Percentiles rank a stretch among this genome's conserved stretches.
phyloP scores from a whole-genome alignment of 2,329 filamentous ascomycete species.

The Dactylellina sp. region DNA sequence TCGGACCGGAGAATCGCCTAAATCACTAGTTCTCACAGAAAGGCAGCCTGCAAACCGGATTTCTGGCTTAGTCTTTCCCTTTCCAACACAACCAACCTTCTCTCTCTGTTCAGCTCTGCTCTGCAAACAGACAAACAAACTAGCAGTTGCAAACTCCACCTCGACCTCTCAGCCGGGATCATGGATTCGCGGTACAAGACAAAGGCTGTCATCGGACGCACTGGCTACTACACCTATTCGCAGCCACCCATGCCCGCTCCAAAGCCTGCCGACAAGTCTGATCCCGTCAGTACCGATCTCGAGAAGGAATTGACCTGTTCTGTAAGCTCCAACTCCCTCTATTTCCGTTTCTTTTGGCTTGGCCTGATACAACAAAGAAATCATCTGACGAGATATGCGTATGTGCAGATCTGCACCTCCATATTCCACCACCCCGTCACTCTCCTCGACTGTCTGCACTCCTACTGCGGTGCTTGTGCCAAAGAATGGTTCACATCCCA shows the following conservation, averaged over 20 bases:
- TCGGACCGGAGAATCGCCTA: no score
- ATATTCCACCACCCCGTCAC: constrained; percentile 90
- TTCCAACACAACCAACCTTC: constrained; percentile 2
- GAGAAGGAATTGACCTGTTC: constrained; percentile 96
- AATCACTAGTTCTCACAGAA: not conserved
- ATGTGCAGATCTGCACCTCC: constrained; percentile 88
- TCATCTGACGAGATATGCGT: constrained; percentile 29
- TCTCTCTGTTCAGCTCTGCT: not conserved
- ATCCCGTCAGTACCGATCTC: constrained; percentile 67
- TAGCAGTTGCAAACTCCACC: not conserved
- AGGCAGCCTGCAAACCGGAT: not conserved
- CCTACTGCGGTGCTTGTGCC: constrained; percentile 93
- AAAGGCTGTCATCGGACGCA: constrained; percentile 29
- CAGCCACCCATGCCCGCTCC: constrained; percentile 28
- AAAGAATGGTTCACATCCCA: constrained; percentile 92
- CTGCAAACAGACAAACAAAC: not conserved
- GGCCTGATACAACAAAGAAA: not conserved
- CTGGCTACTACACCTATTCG: constrained; percentile 9
- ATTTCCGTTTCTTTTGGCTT: not conserved
- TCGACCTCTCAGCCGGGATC: constrained; percentile 19
- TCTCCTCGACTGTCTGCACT: constrained; percentile 91
- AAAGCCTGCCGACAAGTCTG: constrained; percentile 38
- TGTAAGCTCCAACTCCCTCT: constrained; percentile 70
- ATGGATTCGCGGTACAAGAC: constrained; percentile 39
- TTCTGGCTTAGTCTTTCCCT: constrained; percentile 2